Percentiles rank a stretch among this genome's conserved stretches.
These are phyloP conservation scores for Emmonsiellopsis sp. DNA, from an alignment of 2,329 filamentous ascomycete species.

Conservation along the genomic window DNA sequence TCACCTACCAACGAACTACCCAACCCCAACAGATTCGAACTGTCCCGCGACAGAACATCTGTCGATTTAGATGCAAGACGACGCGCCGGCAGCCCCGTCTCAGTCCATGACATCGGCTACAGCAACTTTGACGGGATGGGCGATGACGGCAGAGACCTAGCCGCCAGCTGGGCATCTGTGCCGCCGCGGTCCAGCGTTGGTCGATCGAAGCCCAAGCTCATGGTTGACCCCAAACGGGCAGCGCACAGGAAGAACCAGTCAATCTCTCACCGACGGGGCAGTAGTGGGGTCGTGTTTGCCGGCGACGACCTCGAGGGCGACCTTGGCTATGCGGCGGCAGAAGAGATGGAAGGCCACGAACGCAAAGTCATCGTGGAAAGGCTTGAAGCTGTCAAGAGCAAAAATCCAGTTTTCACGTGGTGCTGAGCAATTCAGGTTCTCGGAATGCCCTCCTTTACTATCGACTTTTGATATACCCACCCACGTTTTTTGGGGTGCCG, in stretches of 20 bases:
- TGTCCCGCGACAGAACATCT: constrained; percentile 38
- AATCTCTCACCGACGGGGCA: constrained; percentile 29
- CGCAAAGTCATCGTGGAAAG: constrained; percentile 95
- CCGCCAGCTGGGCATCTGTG: constrained; percentile 28
- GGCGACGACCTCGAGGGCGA: constrained; percentile 82
- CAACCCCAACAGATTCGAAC: constrained; percentile 65
- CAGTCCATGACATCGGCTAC: constrained; percentile 20
- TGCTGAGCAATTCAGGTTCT: constrained; percentile 48
- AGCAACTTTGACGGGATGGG: constrained; percentile 21
- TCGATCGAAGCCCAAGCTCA: constrained; percentile 14
- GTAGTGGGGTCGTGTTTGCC: constrained; percentile 41
- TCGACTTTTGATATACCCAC: background rate
- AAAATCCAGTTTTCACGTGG: constrained; percentile 95
- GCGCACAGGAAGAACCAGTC: constrained; percentile 25
- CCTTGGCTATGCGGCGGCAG: constrained; percentile 85
- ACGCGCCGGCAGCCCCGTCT: constrained; percentile 23
- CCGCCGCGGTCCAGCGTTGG: constrained; percentile 23
- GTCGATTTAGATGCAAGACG: constrained; percentile 25
- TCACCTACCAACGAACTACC: constrained; percentile 52
- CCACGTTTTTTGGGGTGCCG: background rate
- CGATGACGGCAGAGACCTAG: constrained; percentile 24
- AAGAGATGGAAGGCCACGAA: constrained; percentile 83
- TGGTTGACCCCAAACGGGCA: constrained; percentile 8
- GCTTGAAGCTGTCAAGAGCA: constrained; percentile 88
- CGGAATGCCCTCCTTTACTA: too few species aligned